Percentiles rank a stretch among this genome's conserved stretches.
Conservation (phyloP, 1,284 basidiomycete genomes). For the Retiboletus flavoniger region DNA sequence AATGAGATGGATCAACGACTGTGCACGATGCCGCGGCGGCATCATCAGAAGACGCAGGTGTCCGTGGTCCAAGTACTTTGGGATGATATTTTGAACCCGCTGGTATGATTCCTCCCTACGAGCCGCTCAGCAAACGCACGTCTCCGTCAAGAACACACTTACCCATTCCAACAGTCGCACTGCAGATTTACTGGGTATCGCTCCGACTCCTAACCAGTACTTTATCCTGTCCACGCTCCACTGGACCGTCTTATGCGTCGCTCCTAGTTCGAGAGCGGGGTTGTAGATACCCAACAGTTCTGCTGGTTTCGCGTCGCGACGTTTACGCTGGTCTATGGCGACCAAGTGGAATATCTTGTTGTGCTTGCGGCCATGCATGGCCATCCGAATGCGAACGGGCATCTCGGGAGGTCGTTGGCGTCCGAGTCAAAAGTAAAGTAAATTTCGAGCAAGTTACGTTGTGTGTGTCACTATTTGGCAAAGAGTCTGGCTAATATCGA, state of each 20-base stretch:
- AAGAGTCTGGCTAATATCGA: neutral
- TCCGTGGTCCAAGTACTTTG: constrained; percentile 29
- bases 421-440: neutral
- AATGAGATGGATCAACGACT: neutral
- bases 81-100: constrained; percentile 54
- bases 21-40: neutral
- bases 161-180: constrained; percentile 80
- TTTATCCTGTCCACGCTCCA: constrained; percentile 90
- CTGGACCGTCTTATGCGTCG: constrained; percentile 70
- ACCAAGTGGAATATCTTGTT: constrained; percentile 87
- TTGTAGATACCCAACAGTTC: constrained; percentile 90
- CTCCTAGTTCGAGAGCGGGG: constrained; percentile 49
- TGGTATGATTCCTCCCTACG: constrained; percentile 44
- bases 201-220: constrained; percentile 88
- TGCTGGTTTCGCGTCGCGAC: constrained; percentile 86
- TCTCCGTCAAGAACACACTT: constrained; percentile 35
- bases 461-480: constrained; percentile 31
- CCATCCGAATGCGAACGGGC: constrained; percentile 84
- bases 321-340: constrained; percentile 73
- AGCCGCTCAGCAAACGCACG: constrained; percentile 32
- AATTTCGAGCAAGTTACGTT: constrained; percentile 4
- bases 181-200: constrained; percentile 78
- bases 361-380: constrained; percentile 80
- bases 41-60: constrained; percentile 5
- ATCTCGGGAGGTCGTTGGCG: constrained; percentile 42